Conservation (phyloP, 176 grass and related monocot genomes). For the Canna indica region DNA sequence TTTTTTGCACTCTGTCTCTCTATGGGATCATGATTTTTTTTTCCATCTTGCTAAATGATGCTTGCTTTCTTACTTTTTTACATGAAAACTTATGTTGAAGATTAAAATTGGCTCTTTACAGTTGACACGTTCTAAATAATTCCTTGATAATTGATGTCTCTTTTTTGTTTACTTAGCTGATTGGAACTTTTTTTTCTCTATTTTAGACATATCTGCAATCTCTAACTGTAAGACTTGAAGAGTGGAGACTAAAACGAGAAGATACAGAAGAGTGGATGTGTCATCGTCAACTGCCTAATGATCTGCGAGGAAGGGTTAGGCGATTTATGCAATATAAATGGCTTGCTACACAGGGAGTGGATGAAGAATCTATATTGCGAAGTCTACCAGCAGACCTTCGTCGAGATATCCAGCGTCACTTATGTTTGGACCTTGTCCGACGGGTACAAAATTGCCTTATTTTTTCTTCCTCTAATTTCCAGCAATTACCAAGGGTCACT, state of each 20-base stretch:
- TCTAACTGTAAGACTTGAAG: slow-evolving; percentile 12
- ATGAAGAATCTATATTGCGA: slow-evolving; percentile 80
- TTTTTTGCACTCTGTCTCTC: too few relatives aligned
- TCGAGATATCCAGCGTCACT: slow-evolving; percentile 83
- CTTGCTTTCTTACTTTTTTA: too few relatives aligned
- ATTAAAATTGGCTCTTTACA: too few relatives aligned
- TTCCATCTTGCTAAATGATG: too few relatives aligned
- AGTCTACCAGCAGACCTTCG: slow-evolving; percentile 76
- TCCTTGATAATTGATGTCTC: too few relatives aligned
- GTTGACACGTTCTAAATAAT: too few relatives aligned
- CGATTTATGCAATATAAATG: slow-evolving; percentile 94
- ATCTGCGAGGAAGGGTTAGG: slow-evolving; percentile 11
- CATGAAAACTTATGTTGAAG: too few relatives aligned
- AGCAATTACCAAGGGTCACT: not conserved
- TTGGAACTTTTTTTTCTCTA: not conserved
- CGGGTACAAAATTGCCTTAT: slow-evolving; percentile 24
- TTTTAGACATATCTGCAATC: slow-evolving; percentile 10
- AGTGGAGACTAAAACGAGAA: slow-evolving; percentile 15
- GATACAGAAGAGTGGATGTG: slow-evolving; percentile 16
- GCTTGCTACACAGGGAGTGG: slow-evolving; percentile 80
- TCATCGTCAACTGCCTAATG: slow-evolving; percentile 10
- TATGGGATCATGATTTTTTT: too few relatives aligned
- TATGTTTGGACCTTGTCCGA: slow-evolving; percentile 88
- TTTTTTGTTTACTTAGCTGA: not conserved
- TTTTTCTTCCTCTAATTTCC: not conserved